Conservation (phyloP, 2,329 filamentous ascomycete species). For the Calonectria pteridis region DNA sequence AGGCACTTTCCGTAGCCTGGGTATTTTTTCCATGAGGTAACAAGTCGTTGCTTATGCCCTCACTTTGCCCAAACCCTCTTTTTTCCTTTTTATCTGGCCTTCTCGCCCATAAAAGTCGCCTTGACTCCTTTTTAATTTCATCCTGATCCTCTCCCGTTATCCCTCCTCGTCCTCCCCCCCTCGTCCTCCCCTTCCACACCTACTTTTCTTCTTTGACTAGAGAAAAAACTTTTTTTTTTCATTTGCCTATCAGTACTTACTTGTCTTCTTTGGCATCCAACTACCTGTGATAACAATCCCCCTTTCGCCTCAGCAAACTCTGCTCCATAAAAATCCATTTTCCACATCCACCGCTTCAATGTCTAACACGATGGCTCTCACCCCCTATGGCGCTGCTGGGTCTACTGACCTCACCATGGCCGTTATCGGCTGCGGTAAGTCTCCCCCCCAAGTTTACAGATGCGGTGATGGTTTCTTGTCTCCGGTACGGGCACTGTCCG, state of each 20-base stretch:
- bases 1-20: slow-evolving; percentile 41
- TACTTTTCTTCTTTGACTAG: neutral
- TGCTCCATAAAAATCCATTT: slow-evolving; percentile 20
- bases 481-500: slow-evolving; percentile 21
- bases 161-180: neutral
- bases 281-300: slow-evolving; percentile 18
- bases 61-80: slow-evolving; percentile 32
- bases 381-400: slow-evolving; percentile 51
- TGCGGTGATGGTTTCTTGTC: slow-evolving; percentile 17
- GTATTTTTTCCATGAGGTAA: slow-evolving; percentile 36
- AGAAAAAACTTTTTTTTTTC: neutral
- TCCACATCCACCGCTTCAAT: slow-evolving; percentile 16
- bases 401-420: slow-evolving; percentile 75
- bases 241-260: slow-evolving; percentile 15
- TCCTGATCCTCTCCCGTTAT: slow-evolving; percentile 17
- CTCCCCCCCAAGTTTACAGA: slow-evolving; percentile 9
- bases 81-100: slow-evolving; percentile 18
- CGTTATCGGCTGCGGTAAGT: slow-evolving; percentile 84
- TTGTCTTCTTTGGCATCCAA: slow-evolving; percentile 3
- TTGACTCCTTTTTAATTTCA: neutral
- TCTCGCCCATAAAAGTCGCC: slow-evolving; percentile 7
- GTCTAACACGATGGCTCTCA: slow-evolving; percentile 47
- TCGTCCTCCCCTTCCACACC: neutral
- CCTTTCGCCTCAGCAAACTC: slow-evolving; percentile 18
- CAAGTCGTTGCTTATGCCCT: slow-evolving; percentile 31